Evolutionary conservation across 805 yeast species (phyloP).

Genomic region (Myxozyma mucilagina): DNA sequence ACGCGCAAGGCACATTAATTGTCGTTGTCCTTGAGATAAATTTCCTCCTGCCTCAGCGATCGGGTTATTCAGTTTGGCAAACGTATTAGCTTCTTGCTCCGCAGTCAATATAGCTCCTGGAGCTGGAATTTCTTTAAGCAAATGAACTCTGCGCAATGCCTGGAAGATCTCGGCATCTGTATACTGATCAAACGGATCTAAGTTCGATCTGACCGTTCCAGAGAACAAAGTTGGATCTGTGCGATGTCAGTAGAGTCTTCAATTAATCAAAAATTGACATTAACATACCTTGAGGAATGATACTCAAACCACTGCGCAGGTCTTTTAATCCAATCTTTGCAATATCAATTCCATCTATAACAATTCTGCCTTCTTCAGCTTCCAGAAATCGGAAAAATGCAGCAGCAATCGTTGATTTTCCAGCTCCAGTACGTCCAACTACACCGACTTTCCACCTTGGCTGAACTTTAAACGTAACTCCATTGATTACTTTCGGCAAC

Average conservation of each 20-base stretch:
- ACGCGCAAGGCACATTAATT: constrained; percentile 76
- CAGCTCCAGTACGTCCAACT: constrained; percentile 98
- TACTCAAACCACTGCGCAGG: constrained; percentile 61
- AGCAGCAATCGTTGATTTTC: constrained; percentile 93
- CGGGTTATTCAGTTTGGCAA: constrained; percentile 55
- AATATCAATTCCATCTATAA: constrained; percentile 67
- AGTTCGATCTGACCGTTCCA: constrained; percentile 66
- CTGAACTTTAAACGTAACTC: constrained; percentile 76
- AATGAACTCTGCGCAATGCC: constrained; percentile 24
- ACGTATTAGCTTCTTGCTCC: constrained; percentile 36
- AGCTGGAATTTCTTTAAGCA: constrained; percentile 9
- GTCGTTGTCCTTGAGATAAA: constrained; percentile 86
- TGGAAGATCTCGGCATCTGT: constrained; percentile 50
- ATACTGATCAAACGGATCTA: constrained; percentile 67
- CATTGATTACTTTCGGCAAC: constrained; percentile 82
- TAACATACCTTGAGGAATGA: constrained; percentile 76
- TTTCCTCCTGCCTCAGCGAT: constrained; percentile 76
- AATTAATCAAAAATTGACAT: constrained; percentile 40
- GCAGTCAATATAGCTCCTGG: not conserved
- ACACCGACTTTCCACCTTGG: constrained; percentile 85
- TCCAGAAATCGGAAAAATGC: constrained; percentile 74
- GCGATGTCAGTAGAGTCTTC: constrained; percentile 63
- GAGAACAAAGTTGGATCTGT: constrained; percentile 78
- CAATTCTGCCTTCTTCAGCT: constrained; percentile 55
- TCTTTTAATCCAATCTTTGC: constrained; percentile 60